phyloP scores from a whole-genome alignment of 2,329 filamentous ascomycete genomes.

The Neurospora crassa region DNA sequence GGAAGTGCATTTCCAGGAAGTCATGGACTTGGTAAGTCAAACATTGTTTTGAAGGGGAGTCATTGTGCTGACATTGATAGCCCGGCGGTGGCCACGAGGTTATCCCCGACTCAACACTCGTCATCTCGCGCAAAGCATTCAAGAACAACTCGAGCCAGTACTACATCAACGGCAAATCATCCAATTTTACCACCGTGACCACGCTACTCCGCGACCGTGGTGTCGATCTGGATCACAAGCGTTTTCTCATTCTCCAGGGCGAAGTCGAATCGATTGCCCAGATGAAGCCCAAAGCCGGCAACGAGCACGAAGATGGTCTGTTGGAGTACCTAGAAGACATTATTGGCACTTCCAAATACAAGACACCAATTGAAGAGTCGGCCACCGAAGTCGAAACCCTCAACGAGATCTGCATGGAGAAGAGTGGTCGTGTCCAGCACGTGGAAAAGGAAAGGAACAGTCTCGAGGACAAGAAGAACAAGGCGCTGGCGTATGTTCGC shows the following conservation, averaged over 20 bases:
- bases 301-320: constrained; percentile 92
- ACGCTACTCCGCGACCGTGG: constrained; percentile 78
- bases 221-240: constrained; percentile 94
- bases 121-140: constrained; percentile 89
- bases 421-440: constrained; percentile 89
- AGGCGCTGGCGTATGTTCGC: constrained; percentile 76
- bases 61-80: constrained; percentile 14
- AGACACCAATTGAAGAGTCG: constrained; percentile 90
- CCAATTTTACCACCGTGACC: constrained; percentile 87
- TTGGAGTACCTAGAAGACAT: constrained; percentile 97
- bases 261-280: constrained; percentile 98
- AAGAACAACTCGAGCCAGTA: constrained; percentile 98
- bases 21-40: constrained; percentile 65
- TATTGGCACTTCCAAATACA: constrained; percentile 97
- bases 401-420: constrained; percentile 92
- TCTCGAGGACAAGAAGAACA: constrained; percentile 94
- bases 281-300: constrained; percentile 95
- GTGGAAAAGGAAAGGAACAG: constrained; percentile 94
- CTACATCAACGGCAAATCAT: constrained; percentile 84
- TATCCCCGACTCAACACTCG: constrained; percentile 72
- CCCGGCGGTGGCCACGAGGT: constrained; percentile 65
- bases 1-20: constrained; percentile 91
- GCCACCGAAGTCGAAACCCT: constrained; percentile 81
- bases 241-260: constrained; percentile 92
- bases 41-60: neutral